phyloP scores from a whole-genome alignment of 2,329 filamentous ascomycete species.

The Botrytis deweyae region DNA sequence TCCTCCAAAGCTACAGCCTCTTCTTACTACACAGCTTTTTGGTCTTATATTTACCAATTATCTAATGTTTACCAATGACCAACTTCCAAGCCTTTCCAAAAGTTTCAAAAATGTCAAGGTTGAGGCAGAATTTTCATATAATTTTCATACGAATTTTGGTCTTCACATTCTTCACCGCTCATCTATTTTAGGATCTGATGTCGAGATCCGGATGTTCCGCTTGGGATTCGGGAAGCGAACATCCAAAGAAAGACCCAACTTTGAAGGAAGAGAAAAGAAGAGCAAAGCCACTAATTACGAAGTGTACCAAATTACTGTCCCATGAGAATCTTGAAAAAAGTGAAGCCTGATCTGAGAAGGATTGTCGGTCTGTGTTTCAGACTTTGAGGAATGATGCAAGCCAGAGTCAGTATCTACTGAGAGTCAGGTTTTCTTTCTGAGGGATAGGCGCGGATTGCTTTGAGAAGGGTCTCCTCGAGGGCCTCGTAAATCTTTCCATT shows the following conservation, averaged over 20 bases:
- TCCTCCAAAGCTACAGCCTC: slow-evolving; percentile 3
- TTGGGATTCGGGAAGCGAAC: slow-evolving; percentile 12
- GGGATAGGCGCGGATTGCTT: background rate
- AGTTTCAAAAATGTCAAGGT: background rate
- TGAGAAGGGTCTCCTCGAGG: background rate
- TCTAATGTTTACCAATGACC: background rate
- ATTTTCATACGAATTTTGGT: background rate
- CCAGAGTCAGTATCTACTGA: background rate
- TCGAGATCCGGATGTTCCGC: slow-evolving; percentile 13
- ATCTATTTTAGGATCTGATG: slow-evolving; percentile 13
- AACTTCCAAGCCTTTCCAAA: background rate
- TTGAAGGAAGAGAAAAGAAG: background rate
- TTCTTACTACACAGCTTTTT: background rate
- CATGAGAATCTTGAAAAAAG: slow-evolving; percentile 6
- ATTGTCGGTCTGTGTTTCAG: slow-evolving; percentile 12
- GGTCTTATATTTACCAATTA: background rate
- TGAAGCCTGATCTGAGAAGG: slow-evolving; percentile 13
- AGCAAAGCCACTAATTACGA: slow-evolving; percentile 11
- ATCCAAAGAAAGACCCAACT: background rate
- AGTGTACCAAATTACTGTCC: background rate
- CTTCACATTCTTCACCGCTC: slow-evolving; percentile 18
- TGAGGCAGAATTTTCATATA: slow-evolving; percentile 9
- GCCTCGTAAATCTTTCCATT: background rate
- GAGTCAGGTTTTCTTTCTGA: background rate
- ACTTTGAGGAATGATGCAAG: background rate